Evolutionary conservation across 306 rosid species (phyloP).

Genomic region (Cicer arietinum): DNA sequence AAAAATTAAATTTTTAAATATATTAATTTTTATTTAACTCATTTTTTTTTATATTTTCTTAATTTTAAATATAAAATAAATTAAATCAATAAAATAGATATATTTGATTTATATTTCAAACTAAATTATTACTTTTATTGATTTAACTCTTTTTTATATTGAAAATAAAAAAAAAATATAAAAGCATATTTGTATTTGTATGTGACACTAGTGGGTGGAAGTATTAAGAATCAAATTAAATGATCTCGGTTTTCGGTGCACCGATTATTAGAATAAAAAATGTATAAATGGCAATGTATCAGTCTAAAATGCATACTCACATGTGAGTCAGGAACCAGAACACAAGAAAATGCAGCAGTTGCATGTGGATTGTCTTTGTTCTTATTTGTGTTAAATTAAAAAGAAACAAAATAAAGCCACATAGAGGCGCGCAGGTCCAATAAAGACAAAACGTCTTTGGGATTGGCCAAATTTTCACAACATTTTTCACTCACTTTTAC

Average conservation of each 20-base stretch:
- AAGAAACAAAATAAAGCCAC: conserved; percentile 3
- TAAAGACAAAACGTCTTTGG: conserved; percentile 45
- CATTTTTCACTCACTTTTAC: conserved; percentile 12
- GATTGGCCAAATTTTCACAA: conserved; percentile 40
- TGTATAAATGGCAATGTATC: background rate
- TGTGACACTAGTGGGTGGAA: too few species aligned
- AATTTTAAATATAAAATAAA: too few species aligned
- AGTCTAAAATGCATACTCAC: conserved; percentile 49
- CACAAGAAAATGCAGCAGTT: conserved; percentile 50
- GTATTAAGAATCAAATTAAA: background rate
- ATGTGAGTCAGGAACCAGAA: conserved; percentile 54
- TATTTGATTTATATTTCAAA: too few species aligned
- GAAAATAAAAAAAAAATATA: too few species aligned
- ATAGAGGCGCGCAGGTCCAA: conserved; percentile 23
- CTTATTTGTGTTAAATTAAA: background rate
- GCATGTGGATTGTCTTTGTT: conserved; percentile 59
- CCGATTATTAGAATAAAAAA: conserved; percentile 2
- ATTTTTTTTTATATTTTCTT: too few species aligned
- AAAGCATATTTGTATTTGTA: too few species aligned
- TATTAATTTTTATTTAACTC: too few species aligned
- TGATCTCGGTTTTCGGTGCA: conserved; percentile 43
- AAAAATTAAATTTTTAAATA: too few species aligned
- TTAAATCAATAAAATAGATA: too few species aligned
- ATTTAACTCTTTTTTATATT: too few species aligned
- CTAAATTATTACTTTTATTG: too few species aligned